Evolutionary conservation across 2,329 filamentous ascomycete genomes (phyloP).

Genomic region (Fusarium nisikadoi): DNA sequence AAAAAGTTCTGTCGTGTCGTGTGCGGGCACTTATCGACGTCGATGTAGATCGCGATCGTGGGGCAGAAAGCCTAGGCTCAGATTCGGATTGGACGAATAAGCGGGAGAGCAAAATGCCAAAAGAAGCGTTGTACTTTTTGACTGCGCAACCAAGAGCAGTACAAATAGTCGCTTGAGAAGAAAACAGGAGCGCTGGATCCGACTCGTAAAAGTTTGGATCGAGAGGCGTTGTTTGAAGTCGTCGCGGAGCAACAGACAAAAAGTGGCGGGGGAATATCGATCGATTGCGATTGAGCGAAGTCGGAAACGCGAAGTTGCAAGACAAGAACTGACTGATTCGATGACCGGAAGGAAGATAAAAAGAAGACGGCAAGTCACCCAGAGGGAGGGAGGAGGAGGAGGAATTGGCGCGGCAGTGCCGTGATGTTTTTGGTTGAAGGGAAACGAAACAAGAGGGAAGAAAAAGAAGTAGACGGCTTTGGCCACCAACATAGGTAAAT

Average conservation of each 20-base stretch:
- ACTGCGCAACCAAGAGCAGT: constrained; percentile 39
- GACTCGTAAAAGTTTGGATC: constrained; percentile 10
- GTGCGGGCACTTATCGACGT: constrained; percentile 12
- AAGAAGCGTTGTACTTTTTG: constrained; percentile 9
- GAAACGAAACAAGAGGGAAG: constrained; percentile 38
- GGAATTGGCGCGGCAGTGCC: constrained; percentile 60
- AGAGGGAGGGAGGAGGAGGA: constrained; percentile 45
- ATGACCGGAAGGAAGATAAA: constrained; percentile 49
- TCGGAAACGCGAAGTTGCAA: constrained; percentile 37
- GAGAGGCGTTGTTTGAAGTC: constrained; percentile 12
- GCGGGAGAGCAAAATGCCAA: constrained; percentile 27
- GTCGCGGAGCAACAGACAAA: constrained; percentile 37
- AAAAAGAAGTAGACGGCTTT: constrained; percentile 32
- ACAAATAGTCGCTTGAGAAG: constrained; percentile 19
- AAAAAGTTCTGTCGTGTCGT: constrained; percentile 43
- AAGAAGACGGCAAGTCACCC: constrained; percentile 55
- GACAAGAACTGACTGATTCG: constrained; percentile 51
- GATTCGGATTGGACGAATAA: constrained; percentile 26
- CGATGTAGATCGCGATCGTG: constrained; percentile 35
- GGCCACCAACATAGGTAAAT: constrained; percentile 37
- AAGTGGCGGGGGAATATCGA: constrained; percentile 37
- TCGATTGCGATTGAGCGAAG: constrained; percentile 37
- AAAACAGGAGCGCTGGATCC: constrained; percentile 5
- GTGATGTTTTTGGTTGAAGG: constrained; percentile 48
- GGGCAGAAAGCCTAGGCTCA: constrained; percentile 28